These are phyloP conservation scores for Trichophyton equinum DNA, from an alignment of 2,329 filamentous ascomycete species.

Conservation along the genomic window DNA sequence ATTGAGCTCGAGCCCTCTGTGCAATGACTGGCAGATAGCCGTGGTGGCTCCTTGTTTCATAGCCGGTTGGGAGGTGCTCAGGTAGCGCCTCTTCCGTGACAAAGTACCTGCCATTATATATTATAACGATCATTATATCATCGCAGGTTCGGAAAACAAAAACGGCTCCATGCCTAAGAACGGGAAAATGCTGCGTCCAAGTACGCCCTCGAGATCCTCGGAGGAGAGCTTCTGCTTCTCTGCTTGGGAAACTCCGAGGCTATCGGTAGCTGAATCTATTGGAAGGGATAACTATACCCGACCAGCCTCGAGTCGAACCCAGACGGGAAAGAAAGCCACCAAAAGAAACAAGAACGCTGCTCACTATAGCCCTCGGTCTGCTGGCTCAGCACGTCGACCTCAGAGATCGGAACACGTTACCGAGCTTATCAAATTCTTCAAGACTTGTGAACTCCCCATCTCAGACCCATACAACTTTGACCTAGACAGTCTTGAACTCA, in stretches of 20 bases:
- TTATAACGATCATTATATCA: neutral
- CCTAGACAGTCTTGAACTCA: neutral
- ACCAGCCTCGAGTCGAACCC: neutral
- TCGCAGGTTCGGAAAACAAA: neutral
- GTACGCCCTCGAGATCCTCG: constrained; percentile 2
- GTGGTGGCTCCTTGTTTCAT: neutral
- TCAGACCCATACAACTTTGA: constrained; percentile 5
- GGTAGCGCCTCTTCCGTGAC: neutral
- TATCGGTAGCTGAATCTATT: neutral
- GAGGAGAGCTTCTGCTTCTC: constrained; percentile 6
- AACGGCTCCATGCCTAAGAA: neutral
- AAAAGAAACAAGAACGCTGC: constrained; percentile 4
- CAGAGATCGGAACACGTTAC: constrained; percentile 23
- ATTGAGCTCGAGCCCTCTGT: constrained; percentile 1
- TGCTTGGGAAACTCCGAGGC: constrained; percentile 6
- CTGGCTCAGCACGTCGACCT: constrained; percentile 21
- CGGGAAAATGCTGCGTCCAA: neutral
- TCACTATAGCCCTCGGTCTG: constrained; percentile 19
- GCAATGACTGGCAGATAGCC: neutral
- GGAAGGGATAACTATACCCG: neutral
- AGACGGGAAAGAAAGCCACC: neutral
- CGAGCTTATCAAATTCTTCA: constrained; percentile 28
- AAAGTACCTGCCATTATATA: neutral
- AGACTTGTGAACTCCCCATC: constrained; percentile 18
- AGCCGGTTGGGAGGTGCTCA: neutral